Conservation (phyloP, 1,139 yeast genomes). For the Suhomyces kunorum region DNA sequence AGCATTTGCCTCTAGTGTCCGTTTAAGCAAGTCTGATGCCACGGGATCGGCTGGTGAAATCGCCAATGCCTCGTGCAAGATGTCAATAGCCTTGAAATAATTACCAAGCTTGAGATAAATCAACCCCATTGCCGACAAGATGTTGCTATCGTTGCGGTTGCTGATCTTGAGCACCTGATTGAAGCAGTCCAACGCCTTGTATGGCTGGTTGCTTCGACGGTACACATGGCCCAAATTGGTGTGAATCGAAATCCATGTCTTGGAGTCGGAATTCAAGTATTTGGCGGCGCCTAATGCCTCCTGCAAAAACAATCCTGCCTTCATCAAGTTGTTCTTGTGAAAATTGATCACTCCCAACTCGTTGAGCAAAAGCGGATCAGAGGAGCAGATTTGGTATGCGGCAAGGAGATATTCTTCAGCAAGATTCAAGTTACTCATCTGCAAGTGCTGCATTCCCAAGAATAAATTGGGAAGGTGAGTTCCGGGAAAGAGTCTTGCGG, state of each 20-base stretch:
- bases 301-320: conserved; percentile 70
- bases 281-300: conserved; percentile 75
- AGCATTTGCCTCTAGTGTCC: conserved; percentile 75
- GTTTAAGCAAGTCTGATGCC: conserved; percentile 74
- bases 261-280: conserved; percentile 72
- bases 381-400: conserved; percentile 73
- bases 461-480: conserved; percentile 88
- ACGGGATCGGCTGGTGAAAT: conserved; percentile 80
- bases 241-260: conserved; percentile 84
- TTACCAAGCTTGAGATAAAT: conserved; percentile 73
- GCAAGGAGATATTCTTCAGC: conserved; percentile 85
- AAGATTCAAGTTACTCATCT: conserved; percentile 76
- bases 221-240: conserved; percentile 91
- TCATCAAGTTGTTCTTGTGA: conserved; percentile 66
- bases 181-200: conserved; percentile 73
- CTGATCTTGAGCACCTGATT: conserved; percentile 72
- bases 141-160: conserved; percentile 67
- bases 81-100: conserved; percentile 66
- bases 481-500: conserved; percentile 91
- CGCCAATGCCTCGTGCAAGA: conserved; percentile 79
- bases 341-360: conserved; percentile 90
- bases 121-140: conserved; percentile 82
- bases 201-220: conserved; percentile 62
- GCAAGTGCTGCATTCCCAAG: conserved; percentile 94
- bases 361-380: conserved; percentile 84